Base-by-base conservation (phyloP, 176 grass and related monocot genomes). In the Coix lacrymajobi region DNA sequence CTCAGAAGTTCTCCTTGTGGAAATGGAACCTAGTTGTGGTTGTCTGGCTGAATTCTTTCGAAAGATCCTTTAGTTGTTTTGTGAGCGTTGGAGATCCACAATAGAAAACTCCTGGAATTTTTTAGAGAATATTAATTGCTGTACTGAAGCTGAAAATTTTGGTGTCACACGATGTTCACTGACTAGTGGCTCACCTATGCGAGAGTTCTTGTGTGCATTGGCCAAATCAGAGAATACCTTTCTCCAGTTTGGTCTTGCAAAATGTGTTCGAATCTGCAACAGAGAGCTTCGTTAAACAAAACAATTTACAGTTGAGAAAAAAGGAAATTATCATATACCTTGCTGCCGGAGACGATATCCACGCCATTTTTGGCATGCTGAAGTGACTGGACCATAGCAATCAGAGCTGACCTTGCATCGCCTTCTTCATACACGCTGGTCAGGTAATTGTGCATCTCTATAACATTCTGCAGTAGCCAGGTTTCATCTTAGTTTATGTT, bases 341-440 rank as follows among this genome's bases (percentile, higher is more conserved):
- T 82, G 86, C 97, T 96, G 36, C 97, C 93, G 6, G 97, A 99
- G 19, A 99, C 97, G 44, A 99, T 96, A 75, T 99, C 97, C 41
- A 99, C 32, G 54, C 93, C 93, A 84, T 93, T 94, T 85, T 96
- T 99, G 46, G 93, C 91, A 86, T 92, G 89, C 66, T 99, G 97
- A 87, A 99, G 97, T 81, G 87, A 89, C 32, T 99, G 97, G 51
- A 99, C 93, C 97, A 94, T 96, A 6, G 93, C 93, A 68, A 99
- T 99, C 43, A 99, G 72, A 28, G 97, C 89, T 32, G 97, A 99
- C 83, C 93, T 89, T 36, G 93, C 97, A 15, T 99, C 97, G 0
- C 97, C 97, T 96, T 99, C 97, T 90, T 99, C 97, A 63, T 99
- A 99, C 63, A 99, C 97, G 57, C 97, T 99, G 40, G 97, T 96